Evolutionary conservation across 805 yeast species (phyloP).

Genomic region (Pichia scutulata): DNA sequence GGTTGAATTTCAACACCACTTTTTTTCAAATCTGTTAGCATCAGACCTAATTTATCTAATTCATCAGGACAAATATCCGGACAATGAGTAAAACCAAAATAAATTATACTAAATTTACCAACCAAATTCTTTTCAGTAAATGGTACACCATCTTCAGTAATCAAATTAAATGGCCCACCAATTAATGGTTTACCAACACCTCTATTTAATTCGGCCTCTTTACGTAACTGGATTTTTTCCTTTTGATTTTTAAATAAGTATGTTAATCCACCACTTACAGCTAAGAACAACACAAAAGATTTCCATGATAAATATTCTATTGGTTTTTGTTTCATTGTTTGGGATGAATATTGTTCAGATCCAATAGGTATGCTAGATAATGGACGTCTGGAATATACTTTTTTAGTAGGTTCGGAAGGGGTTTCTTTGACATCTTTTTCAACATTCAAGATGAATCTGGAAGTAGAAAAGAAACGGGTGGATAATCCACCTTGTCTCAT

Average conservation of each 20-base stretch:
- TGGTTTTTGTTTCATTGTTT: slow-evolving; percentile 28
- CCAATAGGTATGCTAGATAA: slow-evolving; percentile 78
- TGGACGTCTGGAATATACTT: slow-evolving; percentile 39
- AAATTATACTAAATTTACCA: slow-evolving; percentile 77
- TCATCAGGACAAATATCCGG: slow-evolving; percentile 99
- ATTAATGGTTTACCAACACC: slow-evolving; percentile 88
- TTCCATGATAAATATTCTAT: slow-evolving; percentile 83
- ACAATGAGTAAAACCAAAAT: slow-evolving; percentile 95
- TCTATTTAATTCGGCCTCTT: slow-evolving; percentile 76
- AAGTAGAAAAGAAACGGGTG: not conserved
- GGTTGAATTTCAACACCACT: slow-evolving; percentile 67
- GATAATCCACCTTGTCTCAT: not conserved
- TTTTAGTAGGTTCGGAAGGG: not conserved
- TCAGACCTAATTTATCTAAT: slow-evolving; percentile 79
- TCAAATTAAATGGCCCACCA: slow-evolving; percentile 80
- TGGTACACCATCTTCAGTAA: slow-evolving; percentile 59
- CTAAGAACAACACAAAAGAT: slow-evolving; percentile 58
- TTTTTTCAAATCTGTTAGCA: slow-evolving; percentile 52
- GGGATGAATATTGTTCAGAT: slow-evolving; percentile 27
- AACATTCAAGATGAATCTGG: not conserved
- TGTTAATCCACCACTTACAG: slow-evolving; percentile 65
- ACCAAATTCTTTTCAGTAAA: slow-evolving; percentile 74
- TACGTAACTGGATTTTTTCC: slow-evolving; percentile 61
- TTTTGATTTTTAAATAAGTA: slow-evolving; percentile 71
- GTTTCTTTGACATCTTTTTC: not conserved